phyloP scores from a whole-genome alignment of 208 protist genomes.

The Zelonia costaricensis region DNA sequence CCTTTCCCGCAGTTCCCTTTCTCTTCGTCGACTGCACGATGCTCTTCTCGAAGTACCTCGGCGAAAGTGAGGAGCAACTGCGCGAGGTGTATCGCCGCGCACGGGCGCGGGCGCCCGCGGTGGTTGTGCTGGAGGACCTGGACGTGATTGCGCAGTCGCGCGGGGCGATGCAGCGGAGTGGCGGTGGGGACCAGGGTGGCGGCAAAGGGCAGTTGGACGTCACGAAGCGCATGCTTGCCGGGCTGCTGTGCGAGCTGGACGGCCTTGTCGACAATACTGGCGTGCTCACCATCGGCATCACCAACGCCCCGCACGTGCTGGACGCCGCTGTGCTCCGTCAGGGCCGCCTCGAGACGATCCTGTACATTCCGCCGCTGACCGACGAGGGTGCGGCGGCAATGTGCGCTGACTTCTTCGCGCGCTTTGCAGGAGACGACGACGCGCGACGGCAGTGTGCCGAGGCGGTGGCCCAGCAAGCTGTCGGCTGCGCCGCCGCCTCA shows the following conservation, averaged over 20 bases:
- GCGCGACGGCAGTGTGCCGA: conserved; percentile 3
- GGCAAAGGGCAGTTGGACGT: conserved; percentile 47
- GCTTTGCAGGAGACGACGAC: conserved; percentile 32
- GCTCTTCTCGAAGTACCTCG: conserved; percentile 90
- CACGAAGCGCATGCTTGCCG: conserved; percentile 90
- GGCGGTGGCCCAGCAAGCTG: conserved; percentile 37
- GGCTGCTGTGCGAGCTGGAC: conserved; percentile 97
- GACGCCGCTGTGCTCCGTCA: conserved; percentile 97
- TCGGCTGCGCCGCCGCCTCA: conserved; percentile 48
- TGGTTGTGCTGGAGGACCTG: conserved; percentile 88
- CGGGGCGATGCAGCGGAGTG: conserved; percentile 26
- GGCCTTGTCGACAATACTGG: conserved; percentile 89
- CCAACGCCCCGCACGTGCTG: conserved; percentile 73
- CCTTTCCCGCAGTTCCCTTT: conserved; percentile 49
- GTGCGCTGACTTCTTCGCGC: conserved; percentile 53
- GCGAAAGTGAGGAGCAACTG: conserved; percentile 87
- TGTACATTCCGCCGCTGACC: conserved; percentile 67
- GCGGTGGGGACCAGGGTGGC: conserved; percentile 14
- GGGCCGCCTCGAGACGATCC: conserved; percentile 88
- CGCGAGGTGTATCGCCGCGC: conserved; percentile 73
- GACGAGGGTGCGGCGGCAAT: conserved; percentile 46
- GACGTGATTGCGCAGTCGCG: conserved; percentile 79
- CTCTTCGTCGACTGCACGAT: conserved; percentile 72
- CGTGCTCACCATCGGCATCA: conserved; percentile 92
- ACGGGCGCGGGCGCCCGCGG: conserved; percentile 55